phyloP scores from a whole-genome alignment of 805 yeast species.

The Saccharomycopsis sp. region DNA sequence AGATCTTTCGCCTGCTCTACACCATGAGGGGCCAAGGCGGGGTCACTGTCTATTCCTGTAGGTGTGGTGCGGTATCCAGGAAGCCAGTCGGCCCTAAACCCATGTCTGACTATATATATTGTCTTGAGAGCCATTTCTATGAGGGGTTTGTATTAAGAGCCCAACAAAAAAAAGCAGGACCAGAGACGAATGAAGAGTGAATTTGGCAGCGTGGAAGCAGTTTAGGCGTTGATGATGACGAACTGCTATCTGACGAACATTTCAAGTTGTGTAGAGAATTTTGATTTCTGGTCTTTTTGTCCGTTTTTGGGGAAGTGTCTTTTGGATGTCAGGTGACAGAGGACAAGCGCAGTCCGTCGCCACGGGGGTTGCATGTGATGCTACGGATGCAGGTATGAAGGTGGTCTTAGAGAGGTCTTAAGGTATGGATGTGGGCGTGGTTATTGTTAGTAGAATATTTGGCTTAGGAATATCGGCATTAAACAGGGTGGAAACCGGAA shows the following conservation, averaged over 20 bases:
- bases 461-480: too few relatives aligned
- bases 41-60: conserved; percentile 87
- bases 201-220: neutral
- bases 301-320: neutral
- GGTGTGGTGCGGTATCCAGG: conserved; percentile 74
- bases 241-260: neutral
- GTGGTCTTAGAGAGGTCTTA: too few relatives aligned
- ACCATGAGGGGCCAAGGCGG: conserved; percentile 83
- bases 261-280: neutral
- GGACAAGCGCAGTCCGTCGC: too few relatives aligned
- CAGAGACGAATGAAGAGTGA: neutral
- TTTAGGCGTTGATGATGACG: too few relatives aligned
- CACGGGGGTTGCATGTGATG: too few relatives aligned
- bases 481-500: too few relatives aligned
- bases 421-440: too few relatives aligned
- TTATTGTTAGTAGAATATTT: too few relatives aligned
- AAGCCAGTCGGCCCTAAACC: conserved; percentile 67
- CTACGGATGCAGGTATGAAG: too few relatives aligned
- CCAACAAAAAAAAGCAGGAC: neutral
- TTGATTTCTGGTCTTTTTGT: neutral
- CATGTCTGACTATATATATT: conserved; percentile 46
- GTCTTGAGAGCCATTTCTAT: conserved; percentile 16
- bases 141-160: neutral
- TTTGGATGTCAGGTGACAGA: neutral
- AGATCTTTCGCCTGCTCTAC: conserved; percentile 80